Conservation (phyloP, 2,329 filamentous ascomycete species). For the Penicillium psychrosexuale region DNA sequence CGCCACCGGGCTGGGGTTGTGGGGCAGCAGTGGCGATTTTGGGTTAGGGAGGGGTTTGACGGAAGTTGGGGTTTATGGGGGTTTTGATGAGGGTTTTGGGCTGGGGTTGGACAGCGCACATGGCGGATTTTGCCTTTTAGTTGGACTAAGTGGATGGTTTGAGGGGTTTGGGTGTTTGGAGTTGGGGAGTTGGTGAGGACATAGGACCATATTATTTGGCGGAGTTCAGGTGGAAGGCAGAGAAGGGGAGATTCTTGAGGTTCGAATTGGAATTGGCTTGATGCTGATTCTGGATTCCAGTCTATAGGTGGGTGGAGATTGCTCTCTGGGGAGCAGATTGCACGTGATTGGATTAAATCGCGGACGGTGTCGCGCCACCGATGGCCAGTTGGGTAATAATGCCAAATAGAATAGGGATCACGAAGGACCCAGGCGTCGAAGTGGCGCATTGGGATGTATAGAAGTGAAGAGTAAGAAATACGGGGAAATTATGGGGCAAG, state of each 20-base stretch:
- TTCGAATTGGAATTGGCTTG: slow-evolving; percentile 4
- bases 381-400: slow-evolving; percentile 37
- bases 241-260: slow-evolving; percentile 20
- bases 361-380: slow-evolving; percentile 38
- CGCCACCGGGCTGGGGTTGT: slow-evolving; percentile 34
- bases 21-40: slow-evolving; percentile 36
- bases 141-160: slow-evolving; percentile 37
- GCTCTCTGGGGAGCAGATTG: slow-evolving; percentile 32
- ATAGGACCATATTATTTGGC: slow-evolving; percentile 38
- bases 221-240: slow-evolving; percentile 36
- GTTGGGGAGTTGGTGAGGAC: slow-evolving; percentile 30
- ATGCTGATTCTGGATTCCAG: background rate
- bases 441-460: slow-evolving; percentile 31
- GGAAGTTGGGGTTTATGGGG: background rate
- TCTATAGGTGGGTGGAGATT: slow-evolving; percentile 11
- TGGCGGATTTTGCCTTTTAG: slow-evolving; percentile 36
- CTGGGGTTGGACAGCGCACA: slow-evolving; percentile 26
- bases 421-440: slow-evolving; percentile 41
- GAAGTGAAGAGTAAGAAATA: background rate
- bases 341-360: slow-evolving; percentile 34
- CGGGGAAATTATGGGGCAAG: slow-evolving; percentile 13
- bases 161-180: slow-evolving; percentile 3
- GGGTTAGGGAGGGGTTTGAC: slow-evolving; percentile 21
- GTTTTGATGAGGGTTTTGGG: background rate
- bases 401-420: slow-evolving; percentile 40